Percentiles rank a stretch among this genome's conserved stretches.
These are phyloP conservation scores for Dovyalis caffra DNA, from an alignment of 345 rosid genomes.

Conservation along the genomic window DNA sequence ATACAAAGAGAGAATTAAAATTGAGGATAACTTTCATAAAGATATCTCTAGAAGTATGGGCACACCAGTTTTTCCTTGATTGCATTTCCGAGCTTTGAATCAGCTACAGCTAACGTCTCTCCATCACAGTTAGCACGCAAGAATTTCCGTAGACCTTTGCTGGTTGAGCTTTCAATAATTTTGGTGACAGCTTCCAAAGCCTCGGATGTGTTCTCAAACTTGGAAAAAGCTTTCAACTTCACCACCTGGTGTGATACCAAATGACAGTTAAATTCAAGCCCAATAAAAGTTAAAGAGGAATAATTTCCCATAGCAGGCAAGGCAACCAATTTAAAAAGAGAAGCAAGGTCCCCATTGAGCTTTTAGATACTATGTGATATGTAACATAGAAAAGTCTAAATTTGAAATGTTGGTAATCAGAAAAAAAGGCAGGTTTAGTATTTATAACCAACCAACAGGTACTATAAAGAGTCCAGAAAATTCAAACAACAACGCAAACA, in stretches of 20 bases:
- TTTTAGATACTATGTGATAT: neutral
- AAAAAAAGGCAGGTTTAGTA: neutral
- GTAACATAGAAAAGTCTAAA: neutral
- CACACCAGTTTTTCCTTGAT: slow-evolving; percentile 88
- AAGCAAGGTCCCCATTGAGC: too few relatives aligned
- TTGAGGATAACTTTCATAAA: neutral
- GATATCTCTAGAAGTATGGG: neutral
- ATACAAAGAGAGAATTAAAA: neutral
- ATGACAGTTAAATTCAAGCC: neutral
- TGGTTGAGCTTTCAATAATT: slow-evolving; percentile 64
- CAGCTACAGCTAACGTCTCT: slow-evolving; percentile 73
- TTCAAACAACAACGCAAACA: neutral
- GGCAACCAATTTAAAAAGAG: neutral
- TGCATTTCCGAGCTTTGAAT: slow-evolving; percentile 88
- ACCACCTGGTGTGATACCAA: slow-evolving; percentile 47
- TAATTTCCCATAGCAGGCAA: neutral
- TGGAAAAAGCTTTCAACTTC: slow-evolving; percentile 75
- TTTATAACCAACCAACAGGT: neutral
- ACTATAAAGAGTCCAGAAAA: neutral
- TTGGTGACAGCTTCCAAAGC: slow-evolving; percentile 79
- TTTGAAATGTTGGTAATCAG: neutral
- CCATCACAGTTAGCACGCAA: slow-evolving; percentile 65
- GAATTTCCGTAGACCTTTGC: slow-evolving; percentile 80
- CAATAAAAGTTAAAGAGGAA: neutral
- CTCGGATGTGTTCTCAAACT: slow-evolving; percentile 87